Percentiles rank a stretch among this genome's conserved stretches.
Evolutionary conservation across 192 early-diverging fungal genomes (phyloP).

Genomic region (Backusella westeae): DNA sequence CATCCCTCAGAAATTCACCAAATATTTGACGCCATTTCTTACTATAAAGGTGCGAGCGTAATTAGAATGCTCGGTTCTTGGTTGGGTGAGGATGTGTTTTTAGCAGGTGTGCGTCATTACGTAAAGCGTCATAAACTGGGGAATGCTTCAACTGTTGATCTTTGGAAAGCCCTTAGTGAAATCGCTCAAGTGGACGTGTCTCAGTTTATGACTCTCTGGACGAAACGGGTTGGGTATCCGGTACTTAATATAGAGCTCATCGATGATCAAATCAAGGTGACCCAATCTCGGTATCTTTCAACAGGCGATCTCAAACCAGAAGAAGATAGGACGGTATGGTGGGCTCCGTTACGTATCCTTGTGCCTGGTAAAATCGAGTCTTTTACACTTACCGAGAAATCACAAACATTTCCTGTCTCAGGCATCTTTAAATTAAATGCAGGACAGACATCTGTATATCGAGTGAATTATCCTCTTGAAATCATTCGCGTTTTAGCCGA

Average conservation of each 20-base stretch:
- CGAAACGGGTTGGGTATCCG: slow-evolving; percentile 82
- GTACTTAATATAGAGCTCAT: slow-evolving; percentile 69
- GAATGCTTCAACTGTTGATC: slow-evolving; percentile 85
- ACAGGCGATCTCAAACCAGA: slow-evolving; percentile 72
- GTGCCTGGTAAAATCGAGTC: slow-evolving; percentile 30
- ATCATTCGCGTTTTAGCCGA: slow-evolving; percentile 53
- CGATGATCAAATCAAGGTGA: slow-evolving; percentile 55
- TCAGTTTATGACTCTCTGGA: slow-evolving; percentile 92
- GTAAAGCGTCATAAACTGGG: slow-evolving; percentile 79
- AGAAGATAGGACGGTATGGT: slow-evolving; percentile 84
- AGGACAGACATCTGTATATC: slow-evolving; percentile 78
- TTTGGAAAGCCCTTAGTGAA: slow-evolving; percentile 82
- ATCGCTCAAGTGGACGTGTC: slow-evolving; percentile 82
- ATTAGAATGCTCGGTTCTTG: slow-evolving; percentile 90
- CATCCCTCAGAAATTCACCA: slow-evolving; percentile 86
- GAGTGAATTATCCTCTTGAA: slow-evolving; percentile 71
- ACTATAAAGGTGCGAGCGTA: slow-evolving; percentile 89
- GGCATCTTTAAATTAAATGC: slow-evolving; percentile 86
- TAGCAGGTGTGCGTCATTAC: slow-evolving; percentile 70
- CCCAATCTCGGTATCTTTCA: slow-evolving; percentile 83
- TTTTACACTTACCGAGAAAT: slow-evolving; percentile 36
- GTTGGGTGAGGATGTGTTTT: slow-evolving; percentile 67
- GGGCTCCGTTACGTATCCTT: slow-evolving; percentile 75
- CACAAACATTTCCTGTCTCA: slow-evolving; percentile 35
- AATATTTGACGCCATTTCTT: slow-evolving; percentile 94